A percentile compares a stretch with the other conserved stretches of the same genome.
Conservation (phyloP, 1,284 basidiomycete genomes). For the Apiotrichum akiyoshidainum region DNA sequence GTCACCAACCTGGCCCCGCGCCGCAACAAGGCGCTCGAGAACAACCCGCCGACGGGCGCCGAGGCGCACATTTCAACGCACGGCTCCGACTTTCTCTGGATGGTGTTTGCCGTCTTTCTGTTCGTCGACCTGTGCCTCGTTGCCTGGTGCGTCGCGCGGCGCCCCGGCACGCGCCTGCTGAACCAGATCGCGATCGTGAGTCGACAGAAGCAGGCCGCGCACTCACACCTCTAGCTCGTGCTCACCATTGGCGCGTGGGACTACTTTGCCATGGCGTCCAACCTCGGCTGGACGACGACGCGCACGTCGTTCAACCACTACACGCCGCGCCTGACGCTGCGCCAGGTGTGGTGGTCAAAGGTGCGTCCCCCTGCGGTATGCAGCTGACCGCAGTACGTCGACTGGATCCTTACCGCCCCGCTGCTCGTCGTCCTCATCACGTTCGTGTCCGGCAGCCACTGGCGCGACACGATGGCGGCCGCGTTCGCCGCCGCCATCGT, state of each 20-base stretch:
- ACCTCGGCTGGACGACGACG: slow-evolving; percentile 59
- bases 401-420: slow-evolving; percentile 60
- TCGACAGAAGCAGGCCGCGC: not conserved
- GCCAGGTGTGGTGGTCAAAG: slow-evolving; percentile 58
- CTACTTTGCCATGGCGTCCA: slow-evolving; percentile 61
- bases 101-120: slow-evolving; percentile 57
- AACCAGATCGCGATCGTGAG: slow-evolving; percentile 54
- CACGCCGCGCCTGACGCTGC: slow-evolving; percentile 39
- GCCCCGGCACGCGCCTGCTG: slow-evolving; percentile 54
- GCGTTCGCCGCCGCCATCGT: slow-evolving; percentile 54
- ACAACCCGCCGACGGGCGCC: slow-evolving; percentile 26
- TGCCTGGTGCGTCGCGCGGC: slow-evolving; percentile 50
- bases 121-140: slow-evolving; percentile 51
- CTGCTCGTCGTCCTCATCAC: slow-evolving; percentile 58
- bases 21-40: slow-evolving; percentile 22
- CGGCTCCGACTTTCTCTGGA: slow-evolving; percentile 55
- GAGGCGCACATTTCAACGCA: slow-evolving; percentile 24
- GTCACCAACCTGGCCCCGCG: not conserved
- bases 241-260: slow-evolving; percentile 53
- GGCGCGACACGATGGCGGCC: slow-evolving; percentile 56
- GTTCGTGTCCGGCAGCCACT: slow-evolving; percentile 57
- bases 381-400: slow-evolving; percentile 51
- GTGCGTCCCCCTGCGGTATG: slow-evolving; percentile 6
- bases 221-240: slow-evolving; percentile 44
- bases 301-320: slow-evolving; percentile 54